phyloP scores from a whole-genome alignment of 257 asterid species.

The Solanum arcanum region DNA sequence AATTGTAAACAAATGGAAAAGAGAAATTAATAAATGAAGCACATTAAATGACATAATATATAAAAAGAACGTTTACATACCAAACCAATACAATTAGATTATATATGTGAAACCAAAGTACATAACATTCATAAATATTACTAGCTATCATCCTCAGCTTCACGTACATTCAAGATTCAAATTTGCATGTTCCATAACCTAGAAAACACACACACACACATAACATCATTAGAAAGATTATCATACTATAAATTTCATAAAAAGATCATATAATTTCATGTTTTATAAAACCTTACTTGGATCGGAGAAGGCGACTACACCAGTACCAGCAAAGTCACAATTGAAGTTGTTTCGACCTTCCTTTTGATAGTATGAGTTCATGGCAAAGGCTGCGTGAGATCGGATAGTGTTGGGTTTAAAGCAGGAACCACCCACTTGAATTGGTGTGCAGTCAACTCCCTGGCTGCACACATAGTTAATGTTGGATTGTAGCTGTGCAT shows the following conservation, averaged over 20 bases:
- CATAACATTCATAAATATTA: not conserved
- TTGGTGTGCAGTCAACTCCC: not conserved
- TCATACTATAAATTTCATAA: too few relatives aligned
- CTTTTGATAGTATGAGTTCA: not conserved
- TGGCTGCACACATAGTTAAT: conserved; percentile 1
- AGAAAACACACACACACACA: not conserved
- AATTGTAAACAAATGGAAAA: not conserved
- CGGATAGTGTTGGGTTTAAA: not conserved
- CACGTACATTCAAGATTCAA: not conserved
- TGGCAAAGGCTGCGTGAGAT: not conserved
- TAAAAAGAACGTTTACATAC: not conserved
- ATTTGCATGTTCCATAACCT: conserved; percentile 3
- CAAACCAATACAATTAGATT: not conserved
- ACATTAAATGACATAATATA: not conserved
- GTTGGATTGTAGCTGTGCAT: conserved; percentile 2
- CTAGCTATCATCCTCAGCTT: not conserved
- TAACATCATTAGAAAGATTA: not conserved
- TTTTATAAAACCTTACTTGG: conserved; percentile 6
- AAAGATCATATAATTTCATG: too few relatives aligned
- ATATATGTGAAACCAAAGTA: not conserved
- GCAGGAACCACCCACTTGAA: not conserved
- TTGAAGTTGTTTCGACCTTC: not conserved
- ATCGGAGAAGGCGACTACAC: not conserved
- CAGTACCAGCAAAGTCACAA: conserved; percentile 4
- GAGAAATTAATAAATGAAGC: not conserved